Evolutionary conservation across 331 rosid genomes (phyloP).

Genomic region (Phaseolus coccineus): DNA sequence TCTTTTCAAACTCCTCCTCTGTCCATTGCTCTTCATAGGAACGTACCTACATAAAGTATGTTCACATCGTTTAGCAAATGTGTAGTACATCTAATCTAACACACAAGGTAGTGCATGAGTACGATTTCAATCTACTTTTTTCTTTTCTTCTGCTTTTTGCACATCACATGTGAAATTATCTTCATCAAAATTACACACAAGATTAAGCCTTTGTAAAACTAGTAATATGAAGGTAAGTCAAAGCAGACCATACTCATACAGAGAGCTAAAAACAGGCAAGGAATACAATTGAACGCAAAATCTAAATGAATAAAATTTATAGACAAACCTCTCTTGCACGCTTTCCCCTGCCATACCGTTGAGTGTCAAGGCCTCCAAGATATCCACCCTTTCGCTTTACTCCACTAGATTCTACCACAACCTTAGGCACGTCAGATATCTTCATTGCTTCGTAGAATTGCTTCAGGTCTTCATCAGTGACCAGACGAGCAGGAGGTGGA

Average conservation of each 20-base stretch:
- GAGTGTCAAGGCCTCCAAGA: constrained; percentile 86
- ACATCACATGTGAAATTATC: not conserved
- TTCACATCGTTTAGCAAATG: constrained; percentile 8
- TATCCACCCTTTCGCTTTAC: constrained; percentile 76
- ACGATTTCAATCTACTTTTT: not conserved
- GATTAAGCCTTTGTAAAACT: not conserved
- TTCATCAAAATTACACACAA: constrained; percentile 22
- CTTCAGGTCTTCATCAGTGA: constrained; percentile 87
- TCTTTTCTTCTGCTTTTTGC: not conserved
- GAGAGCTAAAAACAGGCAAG: not conserved
- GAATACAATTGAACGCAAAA: constrained; percentile 32
- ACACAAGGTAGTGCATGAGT: not conserved
- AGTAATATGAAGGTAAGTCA: not conserved
- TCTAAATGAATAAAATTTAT: constrained; percentile 27
- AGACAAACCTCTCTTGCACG: constrained; percentile 96
- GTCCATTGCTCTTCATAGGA: constrained; percentile 99
- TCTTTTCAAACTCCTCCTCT: constrained; percentile 96
- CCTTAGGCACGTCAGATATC: constrained; percentile 76
- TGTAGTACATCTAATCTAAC: constrained; percentile 5
- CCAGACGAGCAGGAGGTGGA: constrained; percentile 85
- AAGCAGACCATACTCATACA: constrained; percentile 2
- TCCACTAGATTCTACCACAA: constrained; percentile 61
- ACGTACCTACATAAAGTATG: constrained; percentile 72
- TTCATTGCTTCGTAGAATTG: constrained; percentile 89
- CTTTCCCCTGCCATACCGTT: constrained; percentile 95